Base-by-base conservation (phyloP, 2,329 filamentous ascomycete species). In the Colletotrichum liriopes region DNA sequence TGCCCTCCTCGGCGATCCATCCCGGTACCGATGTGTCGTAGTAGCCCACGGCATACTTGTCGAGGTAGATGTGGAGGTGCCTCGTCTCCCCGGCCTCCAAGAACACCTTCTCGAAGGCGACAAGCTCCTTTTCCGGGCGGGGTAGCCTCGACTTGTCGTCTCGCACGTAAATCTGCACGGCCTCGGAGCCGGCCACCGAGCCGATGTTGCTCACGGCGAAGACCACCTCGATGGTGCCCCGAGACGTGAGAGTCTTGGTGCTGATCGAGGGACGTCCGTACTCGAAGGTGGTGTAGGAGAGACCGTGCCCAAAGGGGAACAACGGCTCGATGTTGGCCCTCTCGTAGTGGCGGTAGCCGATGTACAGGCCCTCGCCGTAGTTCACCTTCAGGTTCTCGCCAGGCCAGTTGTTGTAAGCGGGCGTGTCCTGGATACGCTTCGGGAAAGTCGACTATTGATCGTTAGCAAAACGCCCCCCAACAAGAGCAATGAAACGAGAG, bases 261-360 rank as follows among this genome's bases (percentile, higher is more conserved):
- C 82, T 85, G 65, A 92, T 84, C 4, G 85, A 86, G 0, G 90
- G 86, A 1, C 85, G 82, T 18, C 90, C 89, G 77, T 93, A 92
- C 58, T 87, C 85, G 78, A 94, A 94, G 0, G 83, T 87, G 0
- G 92, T 94, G 80, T 94, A 95, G 0, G 91, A 93, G 9, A 94
- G 85, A 1, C 93, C 93, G 78, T 93, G 92, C 14, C 93, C 93
- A 75, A 94, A 94, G 37, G 91, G 86, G 81, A 94, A 94, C 0
- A 93, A 84, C 0, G 91, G 90, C 6, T 85, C 82, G 61, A 91
- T 86, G 35, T 85, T 84, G 16, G 85, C 82, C 26, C 88, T 88
- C 76, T 95, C 92, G 79, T 93, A 94, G 81, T 93, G 91, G 23
- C 90, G 84, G 81, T 95, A 94, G 2, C 93, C 93, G 66, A 94